These are phyloP conservation scores for Capsella rubella DNA, from an alignment of 441 rosid genomes.

Conservation along the genomic window DNA sequence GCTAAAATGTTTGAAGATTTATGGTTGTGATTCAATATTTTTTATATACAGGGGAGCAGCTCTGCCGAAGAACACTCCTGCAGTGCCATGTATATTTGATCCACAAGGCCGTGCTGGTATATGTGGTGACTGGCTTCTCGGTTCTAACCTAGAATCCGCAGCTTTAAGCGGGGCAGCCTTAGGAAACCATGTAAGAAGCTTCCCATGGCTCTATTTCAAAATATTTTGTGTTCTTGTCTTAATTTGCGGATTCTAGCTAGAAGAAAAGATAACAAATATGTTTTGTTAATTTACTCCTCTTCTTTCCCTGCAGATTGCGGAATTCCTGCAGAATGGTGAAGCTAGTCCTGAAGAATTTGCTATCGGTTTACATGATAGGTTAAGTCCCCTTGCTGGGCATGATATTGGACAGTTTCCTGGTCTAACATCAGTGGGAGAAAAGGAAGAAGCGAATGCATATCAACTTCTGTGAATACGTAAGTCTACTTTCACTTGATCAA, in stretches of 20 bases:
- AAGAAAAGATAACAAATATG: constrained; percentile 1
- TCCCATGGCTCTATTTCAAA: constrained; percentile 2
- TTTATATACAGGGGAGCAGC: constrained; percentile 83
- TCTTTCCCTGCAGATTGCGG: constrained; percentile 66
- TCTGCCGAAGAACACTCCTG: constrained; percentile 76
- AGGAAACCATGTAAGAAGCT: constrained; percentile 66
- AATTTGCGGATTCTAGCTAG: not conserved
- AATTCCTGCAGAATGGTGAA: constrained; percentile 61
- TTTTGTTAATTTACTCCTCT: constrained; percentile 9
- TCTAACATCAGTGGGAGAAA: constrained; percentile 45
- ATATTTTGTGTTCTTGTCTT: not conserved
- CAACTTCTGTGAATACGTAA: constrained; percentile 43
- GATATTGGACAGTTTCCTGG: constrained; percentile 87
- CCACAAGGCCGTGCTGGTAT: constrained; percentile 92
- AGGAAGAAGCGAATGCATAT: constrained; percentile 43
- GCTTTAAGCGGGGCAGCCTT: constrained; percentile 88
- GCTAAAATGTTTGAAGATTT: constrained; percentile 3
- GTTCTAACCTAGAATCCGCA: constrained; percentile 87
- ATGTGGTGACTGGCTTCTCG: constrained; percentile 93
- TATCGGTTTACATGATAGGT: constrained; percentile 65
- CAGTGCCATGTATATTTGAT: constrained; percentile 80
- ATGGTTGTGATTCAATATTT: constrained; percentile 13
- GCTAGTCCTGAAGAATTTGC: constrained; percentile 65
- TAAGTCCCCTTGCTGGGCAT: constrained; percentile 59
- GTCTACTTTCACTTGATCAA: constrained; percentile 10